Percentiles rank a stretch among this genome's conserved stretches.
Evolutionary conservation across 305 asterid genomes (phyloP).

Genomic region (Fraxinus platypoda): DNA sequence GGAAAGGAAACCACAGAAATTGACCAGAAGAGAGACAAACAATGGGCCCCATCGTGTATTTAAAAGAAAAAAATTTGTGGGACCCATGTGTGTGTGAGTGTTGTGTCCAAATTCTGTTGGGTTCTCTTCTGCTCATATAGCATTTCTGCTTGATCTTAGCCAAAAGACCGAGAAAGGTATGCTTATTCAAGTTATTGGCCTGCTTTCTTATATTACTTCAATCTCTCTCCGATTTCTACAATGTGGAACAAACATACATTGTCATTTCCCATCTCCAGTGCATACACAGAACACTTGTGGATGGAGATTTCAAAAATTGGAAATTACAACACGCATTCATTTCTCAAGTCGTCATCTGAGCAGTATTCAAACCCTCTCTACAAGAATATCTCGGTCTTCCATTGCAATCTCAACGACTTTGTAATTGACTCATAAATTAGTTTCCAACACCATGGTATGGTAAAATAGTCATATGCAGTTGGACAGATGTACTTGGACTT

Average conservation of each 20-base stretch:
- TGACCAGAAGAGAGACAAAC: too few relatives aligned
- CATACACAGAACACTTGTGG: neutral
- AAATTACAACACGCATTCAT: neutral
- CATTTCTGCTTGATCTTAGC: conserved; percentile 67
- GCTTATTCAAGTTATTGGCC: neutral
- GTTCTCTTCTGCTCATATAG: too few relatives aligned
- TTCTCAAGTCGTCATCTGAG: neutral
- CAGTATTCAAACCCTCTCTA: neutral
- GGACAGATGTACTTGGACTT: too few relatives aligned
- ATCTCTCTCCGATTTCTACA: neutral
- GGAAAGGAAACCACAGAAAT: too few relatives aligned
- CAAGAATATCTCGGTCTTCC: neutral
- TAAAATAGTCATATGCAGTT: too few relatives aligned
- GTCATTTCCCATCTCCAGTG: neutral
- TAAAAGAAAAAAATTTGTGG: too few relatives aligned
- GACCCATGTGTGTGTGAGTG: too few relatives aligned
- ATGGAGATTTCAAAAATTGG: neutral
- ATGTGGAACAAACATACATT: neutral
- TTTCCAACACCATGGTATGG: neutral
- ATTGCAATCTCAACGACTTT: neutral
- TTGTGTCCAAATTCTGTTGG: too few relatives aligned
- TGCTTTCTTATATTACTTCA: neutral
- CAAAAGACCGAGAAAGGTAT: conserved; percentile 98
- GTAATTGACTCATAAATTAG: neutral
- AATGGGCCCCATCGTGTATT: too few relatives aligned